phyloP scores from a whole-genome alignment of 768 basidiomycete species.

The Pleurotus ostreatus region DNA sequence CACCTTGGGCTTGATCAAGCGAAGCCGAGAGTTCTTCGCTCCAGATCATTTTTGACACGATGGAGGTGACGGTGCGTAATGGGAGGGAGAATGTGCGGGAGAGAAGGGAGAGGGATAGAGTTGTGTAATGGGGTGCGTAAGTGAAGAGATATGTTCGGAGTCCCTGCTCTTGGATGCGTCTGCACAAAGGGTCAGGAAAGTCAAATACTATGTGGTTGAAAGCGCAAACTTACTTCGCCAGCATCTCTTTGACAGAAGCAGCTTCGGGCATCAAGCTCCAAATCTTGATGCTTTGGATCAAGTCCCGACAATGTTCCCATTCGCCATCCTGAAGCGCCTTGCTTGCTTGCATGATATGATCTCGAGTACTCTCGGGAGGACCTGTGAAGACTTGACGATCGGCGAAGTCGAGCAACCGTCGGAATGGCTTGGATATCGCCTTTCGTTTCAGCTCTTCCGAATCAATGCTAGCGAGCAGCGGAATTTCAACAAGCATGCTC shows the following conservation, averaged over 20 bases:
- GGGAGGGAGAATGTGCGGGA: constrained; percentile 86
- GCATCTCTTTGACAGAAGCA: constrained; percentile 86
- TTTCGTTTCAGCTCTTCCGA: constrained; percentile 93
- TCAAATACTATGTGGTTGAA: neutral
- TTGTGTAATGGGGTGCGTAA: constrained; percentile 91
- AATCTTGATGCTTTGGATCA: constrained; percentile 95
- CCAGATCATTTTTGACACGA: constrained; percentile 99
- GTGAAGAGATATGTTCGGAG: constrained; percentile 96
- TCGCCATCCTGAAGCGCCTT: constrained; percentile 95
- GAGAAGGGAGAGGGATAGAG: constrained; percentile 83
- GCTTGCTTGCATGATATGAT: constrained; percentile 99
- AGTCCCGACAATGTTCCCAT: constrained; percentile 93
- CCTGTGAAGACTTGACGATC: constrained; percentile 98
- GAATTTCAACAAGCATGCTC: constrained; percentile 98
- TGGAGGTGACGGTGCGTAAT: constrained; percentile 75
- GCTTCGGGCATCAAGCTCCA: constrained; percentile 96
- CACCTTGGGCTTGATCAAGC: constrained; percentile 85
- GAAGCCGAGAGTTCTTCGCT: constrained; percentile 92
- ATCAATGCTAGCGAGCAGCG: constrained; percentile 89
- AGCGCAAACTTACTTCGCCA: constrained; percentile 65
- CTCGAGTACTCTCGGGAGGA: constrained; percentile 96
- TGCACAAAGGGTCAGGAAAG: constrained; percentile 26
- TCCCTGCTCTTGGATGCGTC: constrained; percentile 97
- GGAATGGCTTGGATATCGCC: constrained; percentile 94
- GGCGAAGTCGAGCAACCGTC: constrained; percentile 91